phyloP scores from a whole-genome alignment of 1,284 basidiomycete species.

The Ustilago vetiveriae region DNA sequence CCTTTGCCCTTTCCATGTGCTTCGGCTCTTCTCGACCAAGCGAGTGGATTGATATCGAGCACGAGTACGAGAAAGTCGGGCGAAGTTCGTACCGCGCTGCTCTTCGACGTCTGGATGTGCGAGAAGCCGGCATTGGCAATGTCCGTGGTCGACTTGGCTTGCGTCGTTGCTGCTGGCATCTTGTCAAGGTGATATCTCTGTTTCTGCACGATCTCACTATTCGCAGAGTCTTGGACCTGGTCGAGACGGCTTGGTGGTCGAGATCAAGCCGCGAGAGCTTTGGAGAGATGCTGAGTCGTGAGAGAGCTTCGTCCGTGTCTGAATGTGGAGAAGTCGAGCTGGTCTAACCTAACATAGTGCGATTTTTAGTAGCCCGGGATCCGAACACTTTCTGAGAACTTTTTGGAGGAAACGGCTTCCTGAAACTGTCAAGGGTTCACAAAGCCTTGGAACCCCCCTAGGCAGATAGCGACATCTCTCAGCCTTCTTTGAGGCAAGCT shows the following conservation, averaged over 20 bases:
- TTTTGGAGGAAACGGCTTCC: constrained; percentile 5
- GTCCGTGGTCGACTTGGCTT: constrained; percentile 41
- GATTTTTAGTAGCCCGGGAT: background rate
- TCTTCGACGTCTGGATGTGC: constrained; percentile 34
- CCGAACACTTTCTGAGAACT: constrained; percentile 3
- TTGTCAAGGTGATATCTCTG: too few relatives aligned
- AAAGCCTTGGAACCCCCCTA: constrained; percentile 1
- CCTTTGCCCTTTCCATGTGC: constrained; percentile 18
- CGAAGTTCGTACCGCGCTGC: constrained; percentile 16
- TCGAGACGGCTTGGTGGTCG: too few relatives aligned
- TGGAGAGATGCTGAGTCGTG: constrained; percentile 6
- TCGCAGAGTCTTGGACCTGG: too few relatives aligned
- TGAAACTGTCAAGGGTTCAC: constrained; percentile 9
- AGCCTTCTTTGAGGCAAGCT: too few relatives aligned
- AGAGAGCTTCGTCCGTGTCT: background rate
- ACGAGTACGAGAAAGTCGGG: constrained; percentile 63
- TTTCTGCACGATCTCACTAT: too few relatives aligned
- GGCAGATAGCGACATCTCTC: background rate
- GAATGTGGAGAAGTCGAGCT: constrained; percentile 6
- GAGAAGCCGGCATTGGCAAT: constrained; percentile 46
- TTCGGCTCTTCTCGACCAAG: constrained; percentile 49
- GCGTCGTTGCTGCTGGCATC: constrained; percentile 33
- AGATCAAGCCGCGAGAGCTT: too few relatives aligned
- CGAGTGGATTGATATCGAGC: constrained; percentile 58
- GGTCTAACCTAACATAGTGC: background rate